These are phyloP conservation scores for Evernia prunastri DNA, from an alignment of 495 filamentous ascomycete species.

Conservation along the genomic window DNA sequence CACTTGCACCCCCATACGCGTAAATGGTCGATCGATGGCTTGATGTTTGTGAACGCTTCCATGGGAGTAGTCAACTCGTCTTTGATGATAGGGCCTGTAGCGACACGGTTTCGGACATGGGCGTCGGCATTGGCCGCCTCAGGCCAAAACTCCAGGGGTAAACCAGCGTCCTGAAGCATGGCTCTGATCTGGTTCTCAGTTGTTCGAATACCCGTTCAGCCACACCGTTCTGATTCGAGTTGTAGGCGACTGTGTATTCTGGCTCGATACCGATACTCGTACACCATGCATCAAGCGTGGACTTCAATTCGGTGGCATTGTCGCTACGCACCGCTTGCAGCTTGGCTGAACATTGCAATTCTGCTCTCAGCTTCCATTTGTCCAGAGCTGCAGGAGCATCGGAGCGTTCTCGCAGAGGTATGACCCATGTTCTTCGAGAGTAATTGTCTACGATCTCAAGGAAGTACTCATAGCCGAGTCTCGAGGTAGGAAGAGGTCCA, in stretches of 20 bases:
- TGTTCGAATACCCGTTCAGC: slow-evolving; percentile 11
- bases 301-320: slow-evolving; percentile 6
- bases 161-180: slow-evolving; percentile 3
- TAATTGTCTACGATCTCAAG: slow-evolving; percentile 1
- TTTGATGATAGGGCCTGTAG: no score
- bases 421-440: neutral
- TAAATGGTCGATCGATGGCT: slow-evolving; percentile 11
- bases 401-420: neutral
- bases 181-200: slow-evolving; percentile 6
- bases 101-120: no score
- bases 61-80: no score
- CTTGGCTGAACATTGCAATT: slow-evolving; percentile 9
- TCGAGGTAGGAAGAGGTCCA: slow-evolving; percentile 1
- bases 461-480: slow-evolving; percentile 2
- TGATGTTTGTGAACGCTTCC: neutral
- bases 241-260: slow-evolving; percentile 3
- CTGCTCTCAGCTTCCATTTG: neutral
- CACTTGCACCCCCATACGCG: slow-evolving; percentile 15
- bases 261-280: neutral
- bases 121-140: neutral
- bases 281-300: slow-evolving; percentile 8
- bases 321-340: slow-evolving; percentile 7
- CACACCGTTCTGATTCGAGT: slow-evolving; percentile 11
- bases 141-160: slow-evolving; percentile 11
- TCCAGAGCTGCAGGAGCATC: neutral